Percentiles rank a stretch among this genome's conserved stretches.
These are phyloP conservation scores for Fusarium compactum DNA, from an alignment of 2,329 filamentous ascomycete species.

Conservation along the genomic window DNA sequence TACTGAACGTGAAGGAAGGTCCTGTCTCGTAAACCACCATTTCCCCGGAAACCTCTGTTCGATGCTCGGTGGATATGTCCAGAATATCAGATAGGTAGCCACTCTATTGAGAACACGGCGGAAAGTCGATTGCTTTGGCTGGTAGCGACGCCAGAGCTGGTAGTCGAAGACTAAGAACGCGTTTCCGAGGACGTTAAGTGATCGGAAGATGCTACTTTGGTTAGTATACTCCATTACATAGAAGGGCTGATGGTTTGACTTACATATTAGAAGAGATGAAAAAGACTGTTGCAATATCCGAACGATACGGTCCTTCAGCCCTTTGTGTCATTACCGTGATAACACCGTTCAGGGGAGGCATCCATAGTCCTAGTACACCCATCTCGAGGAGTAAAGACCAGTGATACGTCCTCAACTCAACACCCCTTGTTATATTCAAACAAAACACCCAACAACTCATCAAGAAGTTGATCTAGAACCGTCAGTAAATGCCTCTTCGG, in stretches of 20 bases:
- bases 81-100: constrained; percentile 53
- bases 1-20: background rate
- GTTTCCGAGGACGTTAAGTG: constrained; percentile 56
- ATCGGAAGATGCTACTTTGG: constrained; percentile 51
- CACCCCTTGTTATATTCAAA: constrained; percentile 52
- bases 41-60: constrained; percentile 54
- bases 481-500: background rate
- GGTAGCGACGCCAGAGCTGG: constrained; percentile 54
- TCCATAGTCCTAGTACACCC: constrained; percentile 43
- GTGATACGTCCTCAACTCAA: constrained; percentile 55
- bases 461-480: constrained; percentile 53
- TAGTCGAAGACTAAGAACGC: constrained; percentile 54
- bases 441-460: constrained; percentile 52
- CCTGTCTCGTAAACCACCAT: constrained; percentile 43
- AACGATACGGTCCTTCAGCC: constrained; percentile 10
- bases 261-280: constrained; percentile 56
- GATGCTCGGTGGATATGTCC: constrained; percentile 57
- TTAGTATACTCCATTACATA: background rate
- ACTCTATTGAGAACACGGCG: constrained; percentile 46
- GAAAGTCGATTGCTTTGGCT: constrained; percentile 46
- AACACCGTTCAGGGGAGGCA: constrained; percentile 44
- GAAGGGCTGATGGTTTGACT: constrained; percentile 44
- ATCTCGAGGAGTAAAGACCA: constrained; percentile 54
- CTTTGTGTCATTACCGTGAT: constrained; percentile 35
- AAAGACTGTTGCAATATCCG: constrained; percentile 49